phyloP scores from a whole-genome alignment of 2,329 filamentous ascomycete species.

The Penicillium sp. region DNA sequence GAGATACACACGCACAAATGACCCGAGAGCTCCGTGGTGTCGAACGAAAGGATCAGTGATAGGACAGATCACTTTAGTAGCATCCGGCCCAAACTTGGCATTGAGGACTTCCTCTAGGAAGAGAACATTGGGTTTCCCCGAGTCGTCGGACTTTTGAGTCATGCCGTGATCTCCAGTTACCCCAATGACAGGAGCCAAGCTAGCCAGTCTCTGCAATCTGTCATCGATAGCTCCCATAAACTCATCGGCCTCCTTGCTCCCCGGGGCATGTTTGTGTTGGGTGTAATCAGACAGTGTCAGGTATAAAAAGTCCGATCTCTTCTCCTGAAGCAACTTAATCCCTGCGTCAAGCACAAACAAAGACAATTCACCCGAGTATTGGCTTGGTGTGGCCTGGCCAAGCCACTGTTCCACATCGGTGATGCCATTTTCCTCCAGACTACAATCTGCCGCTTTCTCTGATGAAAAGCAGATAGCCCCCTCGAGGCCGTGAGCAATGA shows the following conservation, averaged over 20 bases:
- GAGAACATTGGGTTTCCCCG: constrained; percentile 35
- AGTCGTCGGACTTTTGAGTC: constrained; percentile 35
- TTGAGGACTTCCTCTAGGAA: constrained; percentile 38
- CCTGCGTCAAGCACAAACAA: constrained; percentile 43
- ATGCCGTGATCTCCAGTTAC: constrained; percentile 43
- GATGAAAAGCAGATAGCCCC: constrained; percentile 28
- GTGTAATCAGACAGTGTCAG: constrained; percentile 43
- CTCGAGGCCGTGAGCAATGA: constrained; percentile 32
- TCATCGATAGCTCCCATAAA: constrained; percentile 35
- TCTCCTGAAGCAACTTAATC: constrained; percentile 37
- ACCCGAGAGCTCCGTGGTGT: constrained; percentile 41
- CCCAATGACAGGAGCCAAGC: constrained; percentile 34
- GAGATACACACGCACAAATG: constrained; percentile 40
- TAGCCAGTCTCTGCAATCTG: constrained; percentile 28
- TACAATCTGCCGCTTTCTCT: constrained; percentile 27
- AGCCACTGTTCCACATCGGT: constrained; percentile 34
- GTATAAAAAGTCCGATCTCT: constrained; percentile 38
- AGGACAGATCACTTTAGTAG: constrained; percentile 39
- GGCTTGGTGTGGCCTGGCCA: constrained; percentile 30
- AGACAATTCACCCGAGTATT: constrained; percentile 42
- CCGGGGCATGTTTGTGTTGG: constrained; percentile 41
- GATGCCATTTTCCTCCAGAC: constrained; percentile 31
- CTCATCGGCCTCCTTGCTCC: constrained; percentile 30
- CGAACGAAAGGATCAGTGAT: constrained; percentile 42
- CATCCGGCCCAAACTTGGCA: constrained; percentile 23